Percentiles rank a stretch among this genome's conserved stretches.
phyloP scores from a whole-genome alignment of 805 yeast species.

The Kazachstania kunashirensis region DNA sequence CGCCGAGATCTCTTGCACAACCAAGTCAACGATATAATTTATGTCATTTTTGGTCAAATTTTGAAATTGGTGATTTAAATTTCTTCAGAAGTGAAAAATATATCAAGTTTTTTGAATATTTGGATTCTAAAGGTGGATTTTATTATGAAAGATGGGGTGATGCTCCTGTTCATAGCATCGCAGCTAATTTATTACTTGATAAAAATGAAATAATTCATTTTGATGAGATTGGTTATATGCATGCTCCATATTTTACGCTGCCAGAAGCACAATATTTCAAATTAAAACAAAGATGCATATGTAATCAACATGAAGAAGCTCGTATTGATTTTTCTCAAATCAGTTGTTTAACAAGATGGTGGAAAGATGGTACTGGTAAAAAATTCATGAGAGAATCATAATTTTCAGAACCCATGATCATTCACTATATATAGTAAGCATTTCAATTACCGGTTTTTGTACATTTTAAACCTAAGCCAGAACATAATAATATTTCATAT shows the following conservation, averaged over 20 bases:
- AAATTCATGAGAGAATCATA: slow-evolving; percentile 16
- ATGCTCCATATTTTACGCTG: slow-evolving; percentile 57
- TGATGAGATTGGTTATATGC: slow-evolving; percentile 73
- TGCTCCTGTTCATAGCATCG: slow-evolving; percentile 82
- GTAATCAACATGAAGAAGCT: slow-evolving; percentile 39
- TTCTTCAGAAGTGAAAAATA: slow-evolving; percentile 64
- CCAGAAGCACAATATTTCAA: slow-evolving; percentile 44
- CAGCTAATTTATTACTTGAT: slow-evolving; percentile 49
- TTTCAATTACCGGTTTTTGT: too few relatives aligned
- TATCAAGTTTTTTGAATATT: slow-evolving; percentile 47
- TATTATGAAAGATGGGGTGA: slow-evolving; percentile 93
- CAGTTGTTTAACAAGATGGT: slow-evolving; percentile 67
- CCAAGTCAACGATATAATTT: slow-evolving; percentile 54
- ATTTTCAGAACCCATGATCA: too few relatives aligned
- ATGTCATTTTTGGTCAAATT: slow-evolving; percentile 85
- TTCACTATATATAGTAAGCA: too few relatives aligned
- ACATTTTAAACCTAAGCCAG: too few relatives aligned
- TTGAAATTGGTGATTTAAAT: slow-evolving; percentile 63
- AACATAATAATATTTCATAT: too few relatives aligned
- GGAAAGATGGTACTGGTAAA: slow-evolving; percentile 56
- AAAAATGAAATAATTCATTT: slow-evolving; percentile 61
- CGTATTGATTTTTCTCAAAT: slow-evolving; percentile 36
- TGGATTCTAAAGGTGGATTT: slow-evolving; percentile 66
- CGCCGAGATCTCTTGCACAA: slow-evolving; percentile 34
- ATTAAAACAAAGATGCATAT: slow-evolving; percentile 50